Conservation (phyloP, 2,329 filamentous ascomycete genomes). For the Conoideocrella luteorostrata region DNA sequence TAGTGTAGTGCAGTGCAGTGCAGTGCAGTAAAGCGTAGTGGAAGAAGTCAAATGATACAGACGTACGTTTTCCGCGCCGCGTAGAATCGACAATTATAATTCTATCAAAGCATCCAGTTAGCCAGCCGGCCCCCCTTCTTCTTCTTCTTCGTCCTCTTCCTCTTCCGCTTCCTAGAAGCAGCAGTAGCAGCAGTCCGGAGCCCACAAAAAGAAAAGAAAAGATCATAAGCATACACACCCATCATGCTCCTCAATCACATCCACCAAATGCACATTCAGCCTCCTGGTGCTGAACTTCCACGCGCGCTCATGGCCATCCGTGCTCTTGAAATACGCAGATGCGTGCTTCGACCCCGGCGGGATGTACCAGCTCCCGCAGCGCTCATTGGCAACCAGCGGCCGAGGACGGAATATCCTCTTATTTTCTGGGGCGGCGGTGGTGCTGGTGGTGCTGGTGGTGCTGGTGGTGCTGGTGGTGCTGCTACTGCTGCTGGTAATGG, state of each 20-base stretch:
- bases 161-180: not conserved
- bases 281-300: conserved; percentile 86
- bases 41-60: too few species aligned
- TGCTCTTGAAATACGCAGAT: conserved; percentile 95
- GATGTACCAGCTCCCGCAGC: conserved; percentile 96
- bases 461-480: too few species aligned
- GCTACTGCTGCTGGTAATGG: too few species aligned
- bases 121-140: too few species aligned
- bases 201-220: not conserved
- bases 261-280: conserved; percentile 76
- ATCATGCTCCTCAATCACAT: conserved; percentile 57
- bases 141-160: too few species aligned
- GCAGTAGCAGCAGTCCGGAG: not conserved
- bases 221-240: conserved; percentile 44
- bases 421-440: too few species aligned
- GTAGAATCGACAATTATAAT: conserved; percentile 91
- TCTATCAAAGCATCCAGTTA: too few species aligned
- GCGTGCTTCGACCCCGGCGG: conserved; percentile 55
- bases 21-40: too few species aligned
- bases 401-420: too few species aligned
- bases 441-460: too few species aligned
- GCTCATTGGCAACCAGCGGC: conserved; percentile 84
- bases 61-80: conserved; percentile 73
- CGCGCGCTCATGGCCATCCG: conserved; percentile 84
- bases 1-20: too few species aligned